These are phyloP conservation scores for Linum trigynum DNA, from an alignment of 345 rosid genomes.

Conservation along the genomic window DNA sequence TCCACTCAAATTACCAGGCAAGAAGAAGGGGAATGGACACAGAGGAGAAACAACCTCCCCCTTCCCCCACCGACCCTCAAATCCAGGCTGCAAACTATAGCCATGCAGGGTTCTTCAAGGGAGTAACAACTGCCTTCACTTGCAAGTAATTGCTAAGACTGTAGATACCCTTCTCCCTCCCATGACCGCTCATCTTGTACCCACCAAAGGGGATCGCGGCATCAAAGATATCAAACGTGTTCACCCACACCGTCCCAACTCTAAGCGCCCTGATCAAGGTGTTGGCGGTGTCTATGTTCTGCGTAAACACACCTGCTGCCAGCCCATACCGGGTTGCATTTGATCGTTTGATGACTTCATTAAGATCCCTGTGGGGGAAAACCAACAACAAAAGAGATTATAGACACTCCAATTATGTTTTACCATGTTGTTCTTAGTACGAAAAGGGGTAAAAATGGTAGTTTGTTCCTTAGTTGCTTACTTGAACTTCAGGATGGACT, in stretches of 20 bases:
- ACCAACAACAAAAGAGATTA: neutral
- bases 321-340: slow-evolving; percentile 53
- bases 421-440: neutral
- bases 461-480: slow-evolving; percentile 22
- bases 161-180: slow-evolving; percentile 85
- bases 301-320: slow-evolving; percentile 85
- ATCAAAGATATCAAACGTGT: slow-evolving; percentile 72
- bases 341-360: slow-evolving; percentile 62
- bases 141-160: slow-evolving; percentile 75
- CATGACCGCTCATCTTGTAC: slow-evolving; percentile 84
- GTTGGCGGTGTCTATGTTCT: slow-evolving; percentile 66
- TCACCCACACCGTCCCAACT: slow-evolving; percentile 73
- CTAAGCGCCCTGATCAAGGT: slow-evolving; percentile 54
- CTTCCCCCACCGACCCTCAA: no score
- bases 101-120: slow-evolving; percentile 85
- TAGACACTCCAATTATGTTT: neutral
- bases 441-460: neutral
- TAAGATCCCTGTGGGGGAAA: slow-evolving; percentile 41
- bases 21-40: no score
- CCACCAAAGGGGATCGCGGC: slow-evolving; percentile 89
- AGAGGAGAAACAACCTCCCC: no score
- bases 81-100: slow-evolving; percentile 23
- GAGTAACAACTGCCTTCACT: slow-evolving; percentile 81
- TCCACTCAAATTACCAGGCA: no score
- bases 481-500: slow-evolving; percentile 83